phyloP scores from a whole-genome alignment of 495 filamentous ascomycete genomes.

The Talaromyces ruber region DNA sequence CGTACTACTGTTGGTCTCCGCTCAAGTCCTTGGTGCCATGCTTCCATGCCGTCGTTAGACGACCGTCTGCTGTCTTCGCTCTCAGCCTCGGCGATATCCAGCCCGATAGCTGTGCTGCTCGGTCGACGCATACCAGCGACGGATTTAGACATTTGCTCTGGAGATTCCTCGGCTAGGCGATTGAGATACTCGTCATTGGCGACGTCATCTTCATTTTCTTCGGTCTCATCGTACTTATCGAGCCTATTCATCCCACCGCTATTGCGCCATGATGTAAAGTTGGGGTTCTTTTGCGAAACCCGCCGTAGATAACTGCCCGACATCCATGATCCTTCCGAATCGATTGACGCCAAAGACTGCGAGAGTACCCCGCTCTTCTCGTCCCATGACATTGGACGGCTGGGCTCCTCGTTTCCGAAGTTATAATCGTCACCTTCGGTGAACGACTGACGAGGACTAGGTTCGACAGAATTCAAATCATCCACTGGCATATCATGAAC shows the following conservation, averaged over 20 bases:
- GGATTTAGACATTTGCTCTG: constrained; percentile 19
- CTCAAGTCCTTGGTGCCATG: constrained; percentile 44
- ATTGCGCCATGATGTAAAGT: constrained; percentile 26
- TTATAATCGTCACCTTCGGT: constrained; percentile 17
- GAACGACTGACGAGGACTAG: constrained; percentile 4
- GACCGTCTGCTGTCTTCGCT: neutral
- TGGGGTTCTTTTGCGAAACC: constrained; percentile 37
- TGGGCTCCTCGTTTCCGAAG: constrained; percentile 16
- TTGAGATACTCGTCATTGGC: constrained; percentile 58
- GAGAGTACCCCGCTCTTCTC: constrained; percentile 41
- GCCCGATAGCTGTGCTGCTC: constrained; percentile 32
- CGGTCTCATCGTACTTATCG: constrained; percentile 12
- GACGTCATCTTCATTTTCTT: constrained; percentile 32
- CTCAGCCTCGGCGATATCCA: constrained; percentile 12
- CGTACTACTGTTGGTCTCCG: constrained; percentile 48
- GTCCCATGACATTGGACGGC: constrained; percentile 26
- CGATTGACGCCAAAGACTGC: constrained; percentile 75
- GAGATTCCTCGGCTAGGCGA: constrained; percentile 39
- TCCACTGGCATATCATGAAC: neutral
- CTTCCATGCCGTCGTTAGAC: constrained; percentile 22
- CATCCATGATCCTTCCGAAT: constrained; percentile 90
- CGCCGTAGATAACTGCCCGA: constrained; percentile 57
- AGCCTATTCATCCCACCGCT: constrained; percentile 36
- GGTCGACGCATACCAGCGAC: constrained; percentile 13
- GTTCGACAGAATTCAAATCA: neutral